These are phyloP conservation scores for Purpureocillium lavendulum DNA, from an alignment of 2,329 filamentous ascomycete species.

Conservation along the genomic window DNA sequence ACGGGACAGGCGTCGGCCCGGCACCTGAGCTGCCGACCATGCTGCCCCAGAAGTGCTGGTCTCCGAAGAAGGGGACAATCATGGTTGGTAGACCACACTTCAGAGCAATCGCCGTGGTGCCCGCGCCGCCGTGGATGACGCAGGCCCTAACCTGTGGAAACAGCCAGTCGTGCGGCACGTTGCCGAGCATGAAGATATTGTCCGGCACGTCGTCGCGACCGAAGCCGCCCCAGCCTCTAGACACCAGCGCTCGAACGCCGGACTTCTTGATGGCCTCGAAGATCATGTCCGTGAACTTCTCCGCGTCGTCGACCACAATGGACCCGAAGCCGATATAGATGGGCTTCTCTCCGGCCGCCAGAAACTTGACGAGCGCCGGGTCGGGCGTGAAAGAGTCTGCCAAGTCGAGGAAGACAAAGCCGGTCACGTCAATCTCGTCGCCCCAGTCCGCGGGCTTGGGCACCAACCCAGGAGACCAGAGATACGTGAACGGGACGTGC, in stretches of 20 bases:
- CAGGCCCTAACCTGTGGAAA: slow-evolving; percentile 59
- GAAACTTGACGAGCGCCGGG: slow-evolving; percentile 43
- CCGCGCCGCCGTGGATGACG: slow-evolving; percentile 71
- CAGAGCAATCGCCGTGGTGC: slow-evolving; percentile 66
- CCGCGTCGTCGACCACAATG: slow-evolving; percentile 66
- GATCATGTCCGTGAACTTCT: slow-evolving; percentile 61
- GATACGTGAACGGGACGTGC: slow-evolving; percentile 68
- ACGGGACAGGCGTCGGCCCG: slow-evolving; percentile 58
- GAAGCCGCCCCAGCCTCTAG: slow-evolving; percentile 68
- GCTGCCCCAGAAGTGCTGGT: slow-evolving; percentile 70
- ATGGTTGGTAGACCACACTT: slow-evolving; percentile 65
- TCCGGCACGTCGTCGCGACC: slow-evolving; percentile 51
- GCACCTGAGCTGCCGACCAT: slow-evolving; percentile 58
- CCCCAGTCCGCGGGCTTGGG: slow-evolving; percentile 64
- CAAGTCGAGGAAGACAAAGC: slow-evolving; percentile 70
- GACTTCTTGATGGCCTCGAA: slow-evolving; percentile 58
- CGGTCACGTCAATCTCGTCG: slow-evolving; percentile 61
- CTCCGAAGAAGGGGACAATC: slow-evolving; percentile 73
- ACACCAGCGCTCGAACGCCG: slow-evolving; percentile 63
- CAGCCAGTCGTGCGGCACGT: slow-evolving; percentile 70
- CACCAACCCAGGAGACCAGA: slow-evolving; percentile 59
- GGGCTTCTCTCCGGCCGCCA: slow-evolving; percentile 47
- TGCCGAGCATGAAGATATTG: slow-evolving; percentile 63
- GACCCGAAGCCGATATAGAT: slow-evolving; percentile 72
- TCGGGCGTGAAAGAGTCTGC: slow-evolving; percentile 54